Conservation (phyloP, 1,284 basidiomycete species). For the Earliella scabrosa region DNA sequence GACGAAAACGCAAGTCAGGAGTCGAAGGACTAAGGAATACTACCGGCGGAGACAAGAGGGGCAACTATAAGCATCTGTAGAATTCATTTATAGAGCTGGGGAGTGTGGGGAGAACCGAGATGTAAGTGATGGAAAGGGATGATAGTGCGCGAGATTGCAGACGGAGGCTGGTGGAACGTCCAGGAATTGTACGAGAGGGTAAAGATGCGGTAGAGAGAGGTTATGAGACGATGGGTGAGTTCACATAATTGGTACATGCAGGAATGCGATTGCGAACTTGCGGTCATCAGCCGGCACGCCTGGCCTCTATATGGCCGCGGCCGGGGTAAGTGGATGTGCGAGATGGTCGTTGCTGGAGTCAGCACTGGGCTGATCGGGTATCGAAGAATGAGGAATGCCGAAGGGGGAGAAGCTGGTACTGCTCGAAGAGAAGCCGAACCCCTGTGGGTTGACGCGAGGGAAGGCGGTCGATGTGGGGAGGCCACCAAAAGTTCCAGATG, state of each 20-base stretch:
- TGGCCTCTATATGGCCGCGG: conserved; percentile 60
- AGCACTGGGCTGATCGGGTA: conserved; percentile 66
- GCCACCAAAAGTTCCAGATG: conserved; percentile 42
- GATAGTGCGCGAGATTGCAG: conserved; percentile 26
- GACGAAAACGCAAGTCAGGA: conserved; percentile 24
- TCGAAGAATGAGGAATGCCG: conserved; percentile 59
- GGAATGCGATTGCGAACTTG: conserved; percentile 22
- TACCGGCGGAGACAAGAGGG: conserved; percentile 23
- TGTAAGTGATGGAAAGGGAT: conserved; percentile 36
- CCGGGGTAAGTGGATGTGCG: conserved; percentile 52
- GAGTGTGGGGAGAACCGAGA: conserved; percentile 20
- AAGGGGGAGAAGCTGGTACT: conserved; percentile 65
- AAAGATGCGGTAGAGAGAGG: conserved; percentile 27
- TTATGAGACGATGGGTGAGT: conserved; percentile 22
- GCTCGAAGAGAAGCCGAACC: conserved; percentile 38
- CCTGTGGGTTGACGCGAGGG: conserved; percentile 38
- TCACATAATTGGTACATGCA: conserved; percentile 34
- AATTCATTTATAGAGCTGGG: conserved; percentile 29
- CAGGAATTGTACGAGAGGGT: conserved; percentile 27
- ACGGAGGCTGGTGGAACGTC: conserved; percentile 24
- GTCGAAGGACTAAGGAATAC: conserved; percentile 23
- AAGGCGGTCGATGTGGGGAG: conserved; percentile 39
- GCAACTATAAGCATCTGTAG: conserved; percentile 30
- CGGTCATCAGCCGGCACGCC: conserved; percentile 45
- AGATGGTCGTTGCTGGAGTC: conserved; percentile 39